These are phyloP conservation scores for Gracilariopsis chorda DNA, from an alignment of 23 red algal species.

Conservation along the genomic window DNA sequence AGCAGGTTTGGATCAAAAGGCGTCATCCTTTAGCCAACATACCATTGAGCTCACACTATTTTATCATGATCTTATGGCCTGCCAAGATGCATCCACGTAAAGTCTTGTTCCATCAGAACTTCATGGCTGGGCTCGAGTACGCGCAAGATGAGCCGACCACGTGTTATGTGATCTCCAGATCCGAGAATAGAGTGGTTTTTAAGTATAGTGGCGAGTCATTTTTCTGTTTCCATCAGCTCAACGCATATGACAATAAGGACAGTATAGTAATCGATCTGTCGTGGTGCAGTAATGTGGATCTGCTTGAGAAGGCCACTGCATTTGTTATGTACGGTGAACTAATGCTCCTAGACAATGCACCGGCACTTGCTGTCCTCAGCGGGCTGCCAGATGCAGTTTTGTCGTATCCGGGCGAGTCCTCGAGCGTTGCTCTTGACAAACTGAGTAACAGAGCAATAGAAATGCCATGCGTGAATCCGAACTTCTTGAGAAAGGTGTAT, in stretches of 20 bases:
- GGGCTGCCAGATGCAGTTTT: neutral
- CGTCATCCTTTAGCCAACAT: too few species aligned
- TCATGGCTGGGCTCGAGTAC: conserved; percentile 21
- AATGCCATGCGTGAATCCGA: conserved; percentile 32
- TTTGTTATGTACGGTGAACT: neutral
- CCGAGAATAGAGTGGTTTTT: neutral
- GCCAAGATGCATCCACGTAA: neutral
- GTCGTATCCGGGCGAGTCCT: neutral
- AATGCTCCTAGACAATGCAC: neutral
- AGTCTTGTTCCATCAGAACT: conserved; percentile 29
- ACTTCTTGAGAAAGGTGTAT: neutral
- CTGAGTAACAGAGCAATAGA: conserved; percentile 18
- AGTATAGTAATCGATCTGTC: conserved; percentile 28
- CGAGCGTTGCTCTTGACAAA: neutral
- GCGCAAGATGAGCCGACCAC: neutral
- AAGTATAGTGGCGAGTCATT: conserved; percentile 30
- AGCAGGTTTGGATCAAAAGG: too few species aligned
- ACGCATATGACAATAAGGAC: conserved; percentile 32
- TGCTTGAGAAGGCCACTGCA: neutral
- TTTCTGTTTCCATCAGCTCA: conserved; percentile 62
- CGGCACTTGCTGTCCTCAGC: neutral
- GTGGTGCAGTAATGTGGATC: conserved; percentile 1
- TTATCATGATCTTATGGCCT: conserved; percentile 46
- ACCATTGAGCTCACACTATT: too few species aligned
- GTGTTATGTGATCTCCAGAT: conserved; percentile 22